Conservation (phyloP, 164 flowering plant genomes). For the Chimonanthus praecox region DNA sequence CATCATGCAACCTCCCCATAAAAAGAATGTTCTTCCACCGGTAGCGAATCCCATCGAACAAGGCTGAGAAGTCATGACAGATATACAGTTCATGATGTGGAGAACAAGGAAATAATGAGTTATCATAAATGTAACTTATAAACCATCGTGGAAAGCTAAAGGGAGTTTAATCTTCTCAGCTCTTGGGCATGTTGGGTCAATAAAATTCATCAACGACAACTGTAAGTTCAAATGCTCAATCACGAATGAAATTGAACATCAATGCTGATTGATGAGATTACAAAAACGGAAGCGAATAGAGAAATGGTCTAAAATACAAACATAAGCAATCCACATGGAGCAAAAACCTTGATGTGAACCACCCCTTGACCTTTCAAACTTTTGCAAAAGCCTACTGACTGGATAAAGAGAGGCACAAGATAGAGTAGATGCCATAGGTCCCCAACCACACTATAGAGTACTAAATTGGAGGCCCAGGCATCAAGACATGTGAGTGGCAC, state of each 20-base stretch:
- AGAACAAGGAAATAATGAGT: background rate
- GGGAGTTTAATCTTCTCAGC: background rate
- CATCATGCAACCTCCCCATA: slow-evolving; percentile 99
- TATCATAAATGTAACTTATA: background rate
- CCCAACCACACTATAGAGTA: too few species aligned
- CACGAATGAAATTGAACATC: background rate
- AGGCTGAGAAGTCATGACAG: slow-evolving; percentile 50
- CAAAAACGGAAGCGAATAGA: background rate
- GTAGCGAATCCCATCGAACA: slow-evolving; percentile 99
- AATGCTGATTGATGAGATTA: background rate
- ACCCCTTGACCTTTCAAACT: background rate
- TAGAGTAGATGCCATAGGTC: background rate
- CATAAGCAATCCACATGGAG: background rate
- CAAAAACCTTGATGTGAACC: background rate
- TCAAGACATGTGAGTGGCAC: too few species aligned
- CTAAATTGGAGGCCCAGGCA: too few species aligned
- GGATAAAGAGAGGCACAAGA: background rate
- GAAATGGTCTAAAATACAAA: background rate
- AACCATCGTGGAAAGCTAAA: background rate
- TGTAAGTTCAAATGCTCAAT: background rate
- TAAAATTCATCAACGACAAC: background rate
- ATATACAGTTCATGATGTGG: background rate
- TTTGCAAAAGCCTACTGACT: background rate
- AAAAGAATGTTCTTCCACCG: slow-evolving; percentile 92
- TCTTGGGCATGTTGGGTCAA: background rate